Conservation (phyloP, 495 filamentous ascomycete species). For the Usnea hakonensis region DNA sequence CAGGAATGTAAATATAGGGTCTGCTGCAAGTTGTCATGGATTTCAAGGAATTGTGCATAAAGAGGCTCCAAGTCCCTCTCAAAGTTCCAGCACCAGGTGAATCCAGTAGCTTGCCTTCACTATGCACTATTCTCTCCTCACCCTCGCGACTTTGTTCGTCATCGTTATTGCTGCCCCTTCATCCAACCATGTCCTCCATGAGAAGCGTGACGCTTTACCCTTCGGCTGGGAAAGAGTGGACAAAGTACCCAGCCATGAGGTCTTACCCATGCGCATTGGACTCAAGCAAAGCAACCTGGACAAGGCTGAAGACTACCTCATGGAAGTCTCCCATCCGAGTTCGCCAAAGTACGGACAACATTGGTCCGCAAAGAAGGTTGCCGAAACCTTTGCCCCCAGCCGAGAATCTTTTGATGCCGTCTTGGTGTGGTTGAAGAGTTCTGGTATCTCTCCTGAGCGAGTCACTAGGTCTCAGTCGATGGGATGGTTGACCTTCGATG, state of each 20-base stretch:
- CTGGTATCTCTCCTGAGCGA: slow-evolving; percentile 42
- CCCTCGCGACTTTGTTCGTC: slow-evolving; percentile 28
- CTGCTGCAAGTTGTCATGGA: not conserved
- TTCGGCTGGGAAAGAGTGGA: slow-evolving; percentile 30
- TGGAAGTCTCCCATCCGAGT: slow-evolving; percentile 42
- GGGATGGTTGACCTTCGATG: slow-evolving; percentile 45
- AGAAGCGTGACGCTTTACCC: slow-evolving; percentile 34
- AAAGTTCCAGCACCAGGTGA: not conserved
- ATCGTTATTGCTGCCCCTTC: slow-evolving; percentile 29
- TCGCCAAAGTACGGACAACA: slow-evolving; percentile 50
- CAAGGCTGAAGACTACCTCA: slow-evolving; percentile 45
- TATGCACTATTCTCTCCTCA: slow-evolving; percentile 32
- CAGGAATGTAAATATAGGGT: not conserved
- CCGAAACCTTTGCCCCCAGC: slow-evolving; percentile 45
- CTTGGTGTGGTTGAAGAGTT: slow-evolving; percentile 40
- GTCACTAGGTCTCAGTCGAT: slow-evolving; percentile 42
- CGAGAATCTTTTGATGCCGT: slow-evolving; percentile 36
- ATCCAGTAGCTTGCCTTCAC: not conserved
- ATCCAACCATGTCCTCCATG: slow-evolving; percentile 33
- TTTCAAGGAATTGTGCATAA: not conserved
- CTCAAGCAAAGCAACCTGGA: slow-evolving; percentile 48
- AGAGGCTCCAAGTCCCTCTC: not conserved
- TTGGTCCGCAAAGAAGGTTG: slow-evolving; percentile 40
- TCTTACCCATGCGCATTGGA: slow-evolving; percentile 49
- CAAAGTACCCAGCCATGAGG: slow-evolving; percentile 27